Percentiles rank a stretch among this genome's conserved stretches.
Conservation (phyloP, 805 yeast genomes). For the Candida taoyuanica region DNA sequence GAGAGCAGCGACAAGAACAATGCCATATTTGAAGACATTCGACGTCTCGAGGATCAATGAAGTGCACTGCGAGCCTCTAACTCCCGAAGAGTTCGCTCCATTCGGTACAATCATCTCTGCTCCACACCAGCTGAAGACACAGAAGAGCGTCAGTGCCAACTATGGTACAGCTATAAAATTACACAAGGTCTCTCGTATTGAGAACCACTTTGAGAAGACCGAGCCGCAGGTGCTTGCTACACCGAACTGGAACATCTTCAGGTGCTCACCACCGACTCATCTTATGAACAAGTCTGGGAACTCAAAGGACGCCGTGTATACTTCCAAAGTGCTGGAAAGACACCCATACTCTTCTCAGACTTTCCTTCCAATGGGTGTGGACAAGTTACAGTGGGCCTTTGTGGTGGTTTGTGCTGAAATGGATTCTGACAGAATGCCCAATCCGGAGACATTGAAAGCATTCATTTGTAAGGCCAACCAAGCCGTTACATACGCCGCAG, state of each 20-base stretch:
- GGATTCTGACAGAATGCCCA: slow-evolving; percentile 49
- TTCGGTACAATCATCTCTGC: slow-evolving; percentile 81
- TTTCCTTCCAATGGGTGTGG: slow-evolving; percentile 86
- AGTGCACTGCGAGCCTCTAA: slow-evolving; percentile 45
- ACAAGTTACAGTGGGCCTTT: slow-evolving; percentile 45
- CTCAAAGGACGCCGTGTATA: slow-evolving; percentile 15
- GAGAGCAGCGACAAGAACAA: no score
- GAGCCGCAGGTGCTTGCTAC: slow-evolving; percentile 45
- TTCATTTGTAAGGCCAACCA: slow-evolving; percentile 79
- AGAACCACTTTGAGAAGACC: slow-evolving; percentile 44
- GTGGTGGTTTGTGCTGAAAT: slow-evolving; percentile 75
- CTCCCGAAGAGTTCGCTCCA: slow-evolving; percentile 59
- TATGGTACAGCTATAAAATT: slow-evolving; percentile 91
- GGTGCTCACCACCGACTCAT: slow-evolving; percentile 75
- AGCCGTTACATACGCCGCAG: slow-evolving; percentile 80
- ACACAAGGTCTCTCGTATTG: slow-evolving; percentile 64
- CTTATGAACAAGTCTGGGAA: no score
- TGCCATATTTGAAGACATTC: slow-evolving; percentile 34
- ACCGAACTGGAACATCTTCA: slow-evolving; percentile 77
- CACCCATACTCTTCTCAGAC: slow-evolving; percentile 90
- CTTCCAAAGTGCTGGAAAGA: slow-evolving; percentile 68
- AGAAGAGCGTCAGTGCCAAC: slow-evolving; percentile 54
- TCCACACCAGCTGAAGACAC: slow-evolving; percentile 55
- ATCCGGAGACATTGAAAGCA: slow-evolving; percentile 54
- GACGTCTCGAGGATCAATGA: slow-evolving; percentile 21